Conservation (phyloP, 2,329 filamentous ascomycete genomes). For the Sodiomyces alkalinus region DNA sequence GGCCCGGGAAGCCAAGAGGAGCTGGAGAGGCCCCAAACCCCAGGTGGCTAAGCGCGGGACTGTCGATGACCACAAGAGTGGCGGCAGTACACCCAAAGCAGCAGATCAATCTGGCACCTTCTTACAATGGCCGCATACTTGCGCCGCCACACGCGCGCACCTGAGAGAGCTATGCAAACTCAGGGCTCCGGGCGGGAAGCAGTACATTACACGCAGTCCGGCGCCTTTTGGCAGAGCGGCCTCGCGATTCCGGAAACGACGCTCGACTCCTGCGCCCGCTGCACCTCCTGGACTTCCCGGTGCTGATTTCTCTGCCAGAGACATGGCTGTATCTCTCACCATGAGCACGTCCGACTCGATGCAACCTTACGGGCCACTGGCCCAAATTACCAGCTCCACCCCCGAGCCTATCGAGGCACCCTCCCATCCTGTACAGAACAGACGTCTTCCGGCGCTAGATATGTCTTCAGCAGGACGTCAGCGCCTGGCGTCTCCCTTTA, state of each 20-base stretch:
- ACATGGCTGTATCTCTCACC: conserved; percentile 47
- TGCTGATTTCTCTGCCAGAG: conserved; percentile 46
- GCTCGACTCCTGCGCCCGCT: conserved; percentile 29
- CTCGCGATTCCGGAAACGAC: conserved; percentile 32
- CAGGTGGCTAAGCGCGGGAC: conserved; percentile 12
- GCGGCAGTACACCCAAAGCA: conserved; percentile 39
- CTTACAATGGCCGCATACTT: conserved; percentile 49
- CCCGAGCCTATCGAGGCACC: conserved; percentile 12
- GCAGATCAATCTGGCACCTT: conserved; percentile 33
- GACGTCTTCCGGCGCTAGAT: conserved; percentile 4
- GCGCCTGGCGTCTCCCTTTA: conserved; percentile 39
- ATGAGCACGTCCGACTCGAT: conserved; percentile 50
- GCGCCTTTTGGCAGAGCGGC: conserved; percentile 38
- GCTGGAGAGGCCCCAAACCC: conserved; percentile 46
- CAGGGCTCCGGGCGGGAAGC: conserved; percentile 30
- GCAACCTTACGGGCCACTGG: conserved; percentile 46
- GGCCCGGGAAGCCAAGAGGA: conserved; percentile 48
- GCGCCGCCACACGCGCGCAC: conserved; percentile 44
- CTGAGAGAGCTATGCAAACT: conserved; percentile 47
- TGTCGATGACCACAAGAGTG: conserved; percentile 24
- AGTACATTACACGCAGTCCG: conserved; percentile 35
- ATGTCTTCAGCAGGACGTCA: conserved; percentile 13
- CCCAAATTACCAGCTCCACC: conserved; percentile 37
- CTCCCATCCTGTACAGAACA: conserved; percentile 2
- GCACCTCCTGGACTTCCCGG: no score